These are phyloP conservation scores for Trametopsis cervina DNA, from an alignment of 768 basidiomycete species.

Conservation along the genomic window DNA sequence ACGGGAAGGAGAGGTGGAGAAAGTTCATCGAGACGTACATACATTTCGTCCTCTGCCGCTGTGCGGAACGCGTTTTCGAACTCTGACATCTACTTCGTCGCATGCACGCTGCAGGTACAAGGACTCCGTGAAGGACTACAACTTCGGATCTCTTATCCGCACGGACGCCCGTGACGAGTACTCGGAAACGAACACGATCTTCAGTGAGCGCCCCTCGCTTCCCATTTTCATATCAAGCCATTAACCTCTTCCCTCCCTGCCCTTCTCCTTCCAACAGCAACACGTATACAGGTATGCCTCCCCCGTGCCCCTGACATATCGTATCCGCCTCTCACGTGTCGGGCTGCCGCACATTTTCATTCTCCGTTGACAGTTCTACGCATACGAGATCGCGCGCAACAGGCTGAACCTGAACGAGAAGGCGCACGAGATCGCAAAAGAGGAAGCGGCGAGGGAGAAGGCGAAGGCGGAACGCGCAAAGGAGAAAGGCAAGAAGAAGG, in stretches of 20 bases:
- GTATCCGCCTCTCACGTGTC: no score
- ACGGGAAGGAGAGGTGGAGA: constrained; percentile 88
- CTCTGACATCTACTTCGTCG: not conserved
- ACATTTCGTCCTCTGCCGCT: not conserved
- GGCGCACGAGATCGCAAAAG: constrained; percentile 76
- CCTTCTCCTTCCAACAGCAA: no score
- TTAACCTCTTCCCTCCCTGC: constrained; percentile 9
- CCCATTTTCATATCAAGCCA: not conserved
- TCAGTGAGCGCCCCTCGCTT: constrained; percentile 47
- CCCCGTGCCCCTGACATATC: not conserved
- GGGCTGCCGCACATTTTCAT: not conserved
- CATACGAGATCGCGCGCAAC: constrained; percentile 94
- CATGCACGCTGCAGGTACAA: constrained; percentile 78
- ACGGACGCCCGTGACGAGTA: constrained; percentile 77
- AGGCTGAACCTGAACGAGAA: constrained; percentile 83
- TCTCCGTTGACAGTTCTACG: constrained; percentile 66
- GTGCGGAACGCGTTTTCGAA: not conserved
- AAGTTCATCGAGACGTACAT: constrained; percentile 73
- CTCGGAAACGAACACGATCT: constrained; percentile 87
- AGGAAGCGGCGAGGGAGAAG: constrained; percentile 47
- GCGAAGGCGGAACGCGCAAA: constrained; percentile 57
- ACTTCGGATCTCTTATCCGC: constrained; percentile 93
- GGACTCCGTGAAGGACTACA: constrained; percentile 86
- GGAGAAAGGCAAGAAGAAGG: constrained; percentile 34
- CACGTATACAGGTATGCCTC: constrained; percentile 61